Evolutionary conservation across 2,329 filamentous ascomycete species (phyloP).

Genomic region (Ceratocystis papillata): DNA sequence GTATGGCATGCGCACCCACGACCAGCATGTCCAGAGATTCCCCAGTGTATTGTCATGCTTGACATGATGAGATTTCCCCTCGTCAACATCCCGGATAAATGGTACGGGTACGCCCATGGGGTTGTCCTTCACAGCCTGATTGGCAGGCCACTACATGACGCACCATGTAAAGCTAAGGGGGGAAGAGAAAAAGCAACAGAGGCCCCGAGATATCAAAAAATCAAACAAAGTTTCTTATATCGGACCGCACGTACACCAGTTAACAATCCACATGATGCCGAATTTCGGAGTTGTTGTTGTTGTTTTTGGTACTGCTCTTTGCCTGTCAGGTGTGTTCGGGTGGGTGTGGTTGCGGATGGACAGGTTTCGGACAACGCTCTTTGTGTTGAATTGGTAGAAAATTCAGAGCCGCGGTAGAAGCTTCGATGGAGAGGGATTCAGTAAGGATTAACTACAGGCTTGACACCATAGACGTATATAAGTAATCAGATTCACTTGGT

Average conservation of each 20-base stretch:
- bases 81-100: background rate
- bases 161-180: background rate
- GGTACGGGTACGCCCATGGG: background rate
- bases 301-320: background rate
- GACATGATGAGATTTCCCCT: background rate
- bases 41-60: background rate
- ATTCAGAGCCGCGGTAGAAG: slow-evolving; percentile 10
- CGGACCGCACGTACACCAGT: slow-evolving; percentile 65
- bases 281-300: slow-evolving; percentile 22
- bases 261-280: slow-evolving; percentile 75
- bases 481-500: slow-evolving; percentile 11
- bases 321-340: too few species aligned
- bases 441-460: background rate
- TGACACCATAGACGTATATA: slow-evolving; percentile 12
- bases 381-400: slow-evolving; percentile 25
- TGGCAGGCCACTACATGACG: background rate
- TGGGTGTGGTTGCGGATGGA: slow-evolving; percentile 16
- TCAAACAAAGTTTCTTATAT: background rate
- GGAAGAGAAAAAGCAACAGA: background rate
- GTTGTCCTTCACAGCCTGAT: slow-evolving; percentile 4
- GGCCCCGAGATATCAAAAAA: background rate
- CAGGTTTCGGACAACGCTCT: slow-evolving; percentile 17
- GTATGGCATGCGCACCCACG: background rate
- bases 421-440: background rate
- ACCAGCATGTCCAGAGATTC: background rate